These are phyloP conservation scores for Backusella liffmaniae DNA, from an alignment of 192 early-diverging fungal species.

Conservation along the genomic window DNA sequence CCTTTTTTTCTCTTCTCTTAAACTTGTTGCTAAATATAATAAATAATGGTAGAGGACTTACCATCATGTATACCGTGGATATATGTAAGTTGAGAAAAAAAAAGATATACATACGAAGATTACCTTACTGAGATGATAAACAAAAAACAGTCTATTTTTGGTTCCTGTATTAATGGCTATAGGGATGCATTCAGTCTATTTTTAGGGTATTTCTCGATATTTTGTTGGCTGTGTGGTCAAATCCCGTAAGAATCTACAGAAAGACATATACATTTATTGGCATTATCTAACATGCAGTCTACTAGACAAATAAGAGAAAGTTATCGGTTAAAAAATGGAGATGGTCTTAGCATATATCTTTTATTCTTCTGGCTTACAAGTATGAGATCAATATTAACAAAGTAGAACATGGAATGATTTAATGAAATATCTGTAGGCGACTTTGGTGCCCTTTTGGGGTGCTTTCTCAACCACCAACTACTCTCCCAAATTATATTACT, in stretches of 20 bases:
- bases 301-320: conserved; percentile 50
- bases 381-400: conserved; percentile 3
- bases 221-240: conserved; percentile 68
- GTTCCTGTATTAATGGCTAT: conserved; percentile 43
- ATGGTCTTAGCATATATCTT: conserved; percentile 51
- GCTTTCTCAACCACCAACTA: conserved; percentile 64
- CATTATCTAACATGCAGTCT: not conserved
- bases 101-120: not conserved
- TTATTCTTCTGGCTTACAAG: conserved; percentile 58
- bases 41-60: not conserved
- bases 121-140: not conserved
- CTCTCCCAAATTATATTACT: conserved; percentile 50
- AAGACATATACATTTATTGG: not conserved
- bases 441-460: conserved; percentile 63
- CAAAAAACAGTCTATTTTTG: conserved; percentile 33
- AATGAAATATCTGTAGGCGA: conserved; percentile 47
- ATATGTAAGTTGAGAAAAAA: not conserved
- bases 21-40: not conserved
- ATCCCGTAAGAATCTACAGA: conserved; percentile 53
- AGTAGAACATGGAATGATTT: not conserved
- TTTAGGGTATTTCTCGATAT: conserved; percentile 56
- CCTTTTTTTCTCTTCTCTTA: not conserved
- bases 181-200: conserved; percentile 41
- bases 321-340: conserved; percentile 43
- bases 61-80: conserved; percentile 9